Conservation (phyloP, 768 basidiomycete genomes). For the Boletus vinaceobasis region DNA sequence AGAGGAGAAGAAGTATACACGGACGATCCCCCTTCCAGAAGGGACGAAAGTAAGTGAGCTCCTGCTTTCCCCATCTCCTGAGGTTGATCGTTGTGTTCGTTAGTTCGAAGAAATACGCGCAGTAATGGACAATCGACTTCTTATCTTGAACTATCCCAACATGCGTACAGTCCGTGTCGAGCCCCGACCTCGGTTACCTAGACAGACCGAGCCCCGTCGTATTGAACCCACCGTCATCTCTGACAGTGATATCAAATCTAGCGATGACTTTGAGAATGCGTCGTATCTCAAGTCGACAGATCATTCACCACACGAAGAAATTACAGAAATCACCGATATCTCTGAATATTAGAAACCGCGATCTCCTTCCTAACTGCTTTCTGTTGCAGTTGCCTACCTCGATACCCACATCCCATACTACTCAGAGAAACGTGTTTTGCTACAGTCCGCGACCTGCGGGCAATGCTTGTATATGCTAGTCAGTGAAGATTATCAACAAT, state of each 20-base stretch:
- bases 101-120: conserved; percentile 76
- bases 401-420: conserved; percentile 7
- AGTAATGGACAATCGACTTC: conserved; percentile 56
- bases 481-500: conserved; percentile 2
- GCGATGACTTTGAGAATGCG: conserved; percentile 25
- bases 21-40: conserved; percentile 69
- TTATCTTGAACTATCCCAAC: conserved; percentile 63
- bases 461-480: conserved; percentile 22
- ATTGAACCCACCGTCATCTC: conserved; percentile 34
- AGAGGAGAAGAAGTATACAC: conserved; percentile 58
- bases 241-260: conserved; percentile 27
- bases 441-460: conserved; percentile 13
- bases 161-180: conserved; percentile 36
- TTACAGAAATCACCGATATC: conserved; percentile 27
- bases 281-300: conserved; percentile 26
- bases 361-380: neutral
- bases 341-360: conserved; percentile 29
- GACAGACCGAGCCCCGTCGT: conserved; percentile 30
- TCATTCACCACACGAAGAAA: conserved; percentile 22
- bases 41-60: conserved; percentile 57
- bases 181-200: conserved; percentile 22
- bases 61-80: neutral
- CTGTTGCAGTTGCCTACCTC: conserved; percentile 6
- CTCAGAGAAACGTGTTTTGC: conserved; percentile 15
- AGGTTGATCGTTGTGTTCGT: neutral